Evolutionary conservation across 2,329 filamentous ascomycete species (phyloP).

Genomic region (Nemania serpens): DNA sequence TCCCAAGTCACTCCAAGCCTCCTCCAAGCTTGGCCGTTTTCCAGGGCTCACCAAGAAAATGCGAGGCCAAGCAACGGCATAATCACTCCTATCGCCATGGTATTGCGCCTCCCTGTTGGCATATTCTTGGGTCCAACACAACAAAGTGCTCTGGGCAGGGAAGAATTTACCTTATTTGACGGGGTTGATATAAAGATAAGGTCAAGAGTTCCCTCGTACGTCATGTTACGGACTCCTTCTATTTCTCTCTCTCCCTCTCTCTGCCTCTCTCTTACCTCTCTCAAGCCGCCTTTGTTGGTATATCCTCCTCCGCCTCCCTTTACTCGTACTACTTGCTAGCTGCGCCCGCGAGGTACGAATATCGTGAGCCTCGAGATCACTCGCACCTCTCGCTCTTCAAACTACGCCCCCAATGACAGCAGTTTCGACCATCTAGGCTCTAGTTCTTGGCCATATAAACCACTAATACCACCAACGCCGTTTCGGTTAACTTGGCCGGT

Average conservation of each 20-base stretch:
- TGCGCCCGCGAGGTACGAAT: background rate
- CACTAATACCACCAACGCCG: slow-evolving; percentile 5
- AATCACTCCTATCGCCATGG: slow-evolving; percentile 24
- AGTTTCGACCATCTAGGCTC: background rate
- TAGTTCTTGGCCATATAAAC: background rate
- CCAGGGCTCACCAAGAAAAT: slow-evolving; percentile 11
- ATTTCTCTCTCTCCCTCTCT: too few relatives aligned
- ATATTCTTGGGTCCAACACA: background rate
- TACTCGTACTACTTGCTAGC: background rate
- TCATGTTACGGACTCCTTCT: background rate
- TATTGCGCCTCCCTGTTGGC: slow-evolving; percentile 19
- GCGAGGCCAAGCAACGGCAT: slow-evolving; percentile 13
- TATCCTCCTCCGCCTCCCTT: background rate
- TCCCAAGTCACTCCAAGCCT: slow-evolving; percentile 20
- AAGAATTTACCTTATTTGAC: slow-evolving; percentile 1
- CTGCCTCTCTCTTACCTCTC: background rate
- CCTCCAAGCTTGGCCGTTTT: slow-evolving; percentile 13
- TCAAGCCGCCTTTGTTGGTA: slow-evolving; percentile 1
- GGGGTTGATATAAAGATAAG: slow-evolving; percentile 21
- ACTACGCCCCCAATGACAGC: background rate
- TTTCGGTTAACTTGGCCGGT: slow-evolving; percentile 8
- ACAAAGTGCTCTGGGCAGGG: background rate
- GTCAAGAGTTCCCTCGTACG: slow-evolving; percentile 2
- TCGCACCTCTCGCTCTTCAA: background rate
- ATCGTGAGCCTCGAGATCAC: background rate